Evolutionary conservation across 2,329 filamentous ascomycete genomes (phyloP), one percentile per base, ranked within the genome.

Genomic region (Alternaria gansuensis): DNA sequence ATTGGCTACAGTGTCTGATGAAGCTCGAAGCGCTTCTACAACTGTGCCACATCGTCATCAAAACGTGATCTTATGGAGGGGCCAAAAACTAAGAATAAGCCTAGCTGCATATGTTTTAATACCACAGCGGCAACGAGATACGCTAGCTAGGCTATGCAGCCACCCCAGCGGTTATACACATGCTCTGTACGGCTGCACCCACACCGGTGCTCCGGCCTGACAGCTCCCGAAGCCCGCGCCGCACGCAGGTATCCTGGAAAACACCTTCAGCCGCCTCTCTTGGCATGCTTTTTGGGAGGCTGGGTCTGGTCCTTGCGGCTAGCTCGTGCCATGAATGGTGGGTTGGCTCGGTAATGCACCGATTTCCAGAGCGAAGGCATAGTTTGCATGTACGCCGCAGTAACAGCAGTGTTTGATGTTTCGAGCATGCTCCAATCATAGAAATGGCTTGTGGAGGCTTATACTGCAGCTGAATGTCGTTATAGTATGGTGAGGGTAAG

Each of bases 111-210:
- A 59, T 46, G 46, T 43, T 60, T 66, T 63, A 61, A 67, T 65
- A 51, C 54, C 45, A 60, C 64, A 62, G 69, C 68, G 71, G 64
- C 60, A 68, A 70, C 51, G 54, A 39, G 33, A 41, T 59, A 58
- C 58, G 59, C 65, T 71, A 66, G 57, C 54, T 43, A 57, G 54
- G 48, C 49, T 59, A 66, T 57, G 58, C 51, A 59, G 60, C 64
- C 65, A 65, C 59, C 62, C 52, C 69, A 69, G 71, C 71, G 71
- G 67, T 63, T 72, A 73, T 59, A 64, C 60, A 44, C 53, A 57
- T 52, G 43, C 59, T 60, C 64, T 70, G 68, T 67, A 70, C 62
- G 70, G 68, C 64, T 66, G 52, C 57, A 54, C 44, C 60, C 64
- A 63, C 50, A 57, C 59, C 56, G 63, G 66, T 57, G 58, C 57